Base-by-base conservation (phyloP, 2,329 filamentous ascomycete species). In the Orbilia javanica region DNA sequence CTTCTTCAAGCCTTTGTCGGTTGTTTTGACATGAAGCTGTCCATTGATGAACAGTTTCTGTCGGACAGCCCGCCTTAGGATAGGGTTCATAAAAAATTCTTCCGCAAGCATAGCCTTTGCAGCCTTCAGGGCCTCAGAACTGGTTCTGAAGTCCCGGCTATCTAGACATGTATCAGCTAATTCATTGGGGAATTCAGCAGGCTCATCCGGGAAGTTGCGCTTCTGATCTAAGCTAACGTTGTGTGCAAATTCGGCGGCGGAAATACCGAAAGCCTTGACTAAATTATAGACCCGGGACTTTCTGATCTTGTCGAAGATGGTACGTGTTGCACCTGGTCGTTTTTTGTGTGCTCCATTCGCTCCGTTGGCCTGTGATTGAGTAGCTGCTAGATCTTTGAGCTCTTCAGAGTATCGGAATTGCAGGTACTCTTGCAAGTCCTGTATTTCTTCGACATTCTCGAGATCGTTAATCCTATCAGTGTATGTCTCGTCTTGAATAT, bases 381-480 rank as follows among this genome's bases (percentile, higher is more conserved):
- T 87, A 18, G 89, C 86, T 13, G 90, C 89, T 57, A 96, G 85
- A 79, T 98, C 94, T 83, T 93, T 95, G 60, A 98, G 87, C 83
- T 97, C 90, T 2, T 90, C 87, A 3, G 92, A 90, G 82, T 98
- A 98, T 82, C 94, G 92, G 84, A 99, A 99, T 82, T 98, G 94
- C 66, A 98, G 86, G 82, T 98, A 98, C 82, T 99, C 96, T 83
- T 98, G 95, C 22, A 99, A 85, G 84, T 99, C 96, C 83, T 99
- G 96, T 18, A 99, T 88, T 83, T 99, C 96, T 83, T 99, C 96
- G 87, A 97, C 94, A 0, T 92, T 95, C 3, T 89, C 89, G 2
- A 94, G 94, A 73, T 90, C 87, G 0, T 88, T 87, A n/a, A 96
- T 88, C 87, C 97, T 91, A 80, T 94, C 91, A 53, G 95, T 92